Evolutionary conservation across 495 filamentous ascomycete genomes (phyloP), one percentile per base, ranked within the genome.

Genomic region (Friedmanniomyces endolithicus): DNA sequence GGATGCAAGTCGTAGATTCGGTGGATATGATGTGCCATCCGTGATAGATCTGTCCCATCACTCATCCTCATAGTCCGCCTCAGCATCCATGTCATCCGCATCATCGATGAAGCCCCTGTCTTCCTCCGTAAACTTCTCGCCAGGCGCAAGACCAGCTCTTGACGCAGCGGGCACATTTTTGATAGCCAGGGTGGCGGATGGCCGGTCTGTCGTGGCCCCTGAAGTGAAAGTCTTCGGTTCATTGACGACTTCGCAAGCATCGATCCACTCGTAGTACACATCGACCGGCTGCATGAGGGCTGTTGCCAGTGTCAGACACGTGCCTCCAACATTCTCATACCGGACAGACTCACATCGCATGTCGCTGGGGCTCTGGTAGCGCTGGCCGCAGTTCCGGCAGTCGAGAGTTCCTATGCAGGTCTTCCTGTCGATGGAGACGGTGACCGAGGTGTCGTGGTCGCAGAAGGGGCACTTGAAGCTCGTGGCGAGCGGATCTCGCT

Each of bases 181-280:
- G 17, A 40, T 44, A 27, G 43, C 39, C 31, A 4, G 33, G 1
- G 23, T 19, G 17, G 33, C 20, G 8, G 24, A 11, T 0, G 53
- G 11, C 19, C 33, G 9, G 4, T 46, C 53, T 17, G 12, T 22
- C 8, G 41, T 41, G 23, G 57, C 27, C 27, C 27, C 24, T 0
- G 50, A 41, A 1, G 14, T 58, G 24, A 41, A 54, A 16, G 37
- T 52, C 0, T 48, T 59, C 41, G 81, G 74, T 61, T 84, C 84
- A 14, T 83, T 83, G 41, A 85, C 81, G 37, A 76, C 79, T 73
- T 95, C 90, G 66, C 92, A 95, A 34, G 92, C 92, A 71, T 98
- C 92, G 49, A 98, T 85, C 92, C 92, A 98, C 65, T 96, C 94
- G 29, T 87, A 87, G 65, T 97, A 98, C 16, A 98, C 90, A 63